These are phyloP conservation scores for Colletotrichum simmondsii DNA, from an alignment of 2,329 filamentous ascomycete genomes.

Conservation along the genomic window DNA sequence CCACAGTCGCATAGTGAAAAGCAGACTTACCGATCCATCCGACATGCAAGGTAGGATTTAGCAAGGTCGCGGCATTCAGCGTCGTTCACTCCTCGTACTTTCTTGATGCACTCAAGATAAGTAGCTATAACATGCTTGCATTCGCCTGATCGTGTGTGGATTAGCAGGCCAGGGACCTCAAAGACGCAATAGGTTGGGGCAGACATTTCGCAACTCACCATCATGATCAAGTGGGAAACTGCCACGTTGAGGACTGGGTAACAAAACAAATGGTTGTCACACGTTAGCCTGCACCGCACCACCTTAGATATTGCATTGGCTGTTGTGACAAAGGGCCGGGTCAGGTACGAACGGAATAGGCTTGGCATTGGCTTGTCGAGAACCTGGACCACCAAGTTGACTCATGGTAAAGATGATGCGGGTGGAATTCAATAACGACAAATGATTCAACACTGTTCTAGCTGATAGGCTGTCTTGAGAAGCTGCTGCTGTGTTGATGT, in stretches of 20 bases:
- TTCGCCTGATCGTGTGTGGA: slow-evolving; percentile 71
- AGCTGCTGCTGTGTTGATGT: background rate
- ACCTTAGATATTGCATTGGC: background rate
- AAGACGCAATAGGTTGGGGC: background rate
- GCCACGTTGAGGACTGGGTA: slow-evolving; percentile 81
- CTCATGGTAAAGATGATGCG: slow-evolving; percentile 56
- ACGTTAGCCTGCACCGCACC: background rate
- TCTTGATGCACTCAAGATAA: slow-evolving; percentile 90
- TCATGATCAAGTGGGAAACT: slow-evolving; percentile 98
- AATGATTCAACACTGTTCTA: background rate
- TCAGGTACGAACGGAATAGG: slow-evolving; percentile 72
- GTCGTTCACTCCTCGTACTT: slow-evolving; percentile 84
- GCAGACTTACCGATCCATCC: slow-evolving; percentile 84
- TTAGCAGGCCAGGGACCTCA: slow-evolving; percentile 10
- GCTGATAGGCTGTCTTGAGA: background rate
- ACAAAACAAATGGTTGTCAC: background rate
- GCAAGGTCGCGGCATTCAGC: slow-evolving; percentile 85
- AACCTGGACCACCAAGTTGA: slow-evolving; percentile 77
- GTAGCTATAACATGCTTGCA: slow-evolving; percentile 89
- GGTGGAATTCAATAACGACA: background rate
- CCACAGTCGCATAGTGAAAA: background rate
- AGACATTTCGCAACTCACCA: slow-evolving; percentile 52
- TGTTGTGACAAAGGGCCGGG: background rate
- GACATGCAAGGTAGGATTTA: slow-evolving; percentile 88
- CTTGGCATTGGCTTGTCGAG: slow-evolving; percentile 70